Evolutionary conservation across 2,329 filamentous ascomycete species (phyloP), one percentile per base, ranked within the genome.

Genomic region (Penicillium sp.): DNA sequence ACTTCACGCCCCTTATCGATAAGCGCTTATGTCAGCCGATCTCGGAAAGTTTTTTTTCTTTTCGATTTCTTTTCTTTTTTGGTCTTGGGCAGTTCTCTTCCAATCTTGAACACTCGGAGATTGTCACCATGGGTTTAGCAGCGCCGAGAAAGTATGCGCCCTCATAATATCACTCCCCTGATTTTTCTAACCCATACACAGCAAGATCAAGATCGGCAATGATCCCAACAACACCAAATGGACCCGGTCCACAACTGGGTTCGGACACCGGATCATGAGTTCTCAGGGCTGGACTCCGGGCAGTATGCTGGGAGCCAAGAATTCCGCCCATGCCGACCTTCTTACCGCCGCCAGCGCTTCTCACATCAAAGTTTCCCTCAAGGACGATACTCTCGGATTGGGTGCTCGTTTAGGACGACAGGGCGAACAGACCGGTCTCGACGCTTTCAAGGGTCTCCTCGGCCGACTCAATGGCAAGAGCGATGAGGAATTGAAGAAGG

Each of bases 171-270:
- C 14, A 10, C 21, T 6, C 59, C 4, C 8, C 7, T n/a, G 9
- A 39, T 18, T 32, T 24, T 16, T 48, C 40, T 60, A 40, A 54
- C 48, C 14, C n/a, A 5, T 52, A 43, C 56, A 62, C 64, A 85
- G 83, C 66, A 80, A 77, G 65, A 81, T 81, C 45, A 96, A 93
- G 77, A 86, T 97, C 69, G 89, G 88, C 62, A 83, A 89, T 71
- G 94, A 99, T 75, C 94, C 94, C 7, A 97, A 97, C 77, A 99
- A 97, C 75, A 96, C 91, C 45, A 86, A 85, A 81, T 99, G 94
- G 94, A 87, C 88, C 53, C 87, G 88, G 67, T 88, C 92, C 71
- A 90, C 88, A 61, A 83, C 83, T 53, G 87, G 86, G 50, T 97
- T 94, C 72, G 94, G 94, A 64, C 92, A 96, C 73, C 90, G 87